Evolutionary conservation across 208 protist species (phyloP), one percentile per base, ranked within the genome.

Genomic region (Crithidia bombi): DNA sequence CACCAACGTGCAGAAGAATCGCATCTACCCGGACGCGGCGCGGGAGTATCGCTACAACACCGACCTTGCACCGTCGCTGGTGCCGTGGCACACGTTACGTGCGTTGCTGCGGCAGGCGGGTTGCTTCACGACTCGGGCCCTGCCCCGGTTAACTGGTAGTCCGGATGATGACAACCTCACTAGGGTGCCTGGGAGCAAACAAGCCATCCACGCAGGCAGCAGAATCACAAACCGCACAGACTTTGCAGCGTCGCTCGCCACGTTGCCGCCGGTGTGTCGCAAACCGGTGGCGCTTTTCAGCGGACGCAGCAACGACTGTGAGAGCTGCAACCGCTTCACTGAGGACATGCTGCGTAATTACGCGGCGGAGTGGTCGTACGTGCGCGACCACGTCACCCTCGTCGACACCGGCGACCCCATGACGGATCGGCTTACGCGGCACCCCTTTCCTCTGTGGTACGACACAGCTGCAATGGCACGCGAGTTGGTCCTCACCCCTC

Each of bases 331-430:
- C 6, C n/a, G 36, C 51, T 65, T 77, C 23, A 38, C 55, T 30
- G 26, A 10, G 7, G 65, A 62, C 23, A 62, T 71, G 30, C 55
- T 68, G 49, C n/a, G 47, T 14, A 25, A 56, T 55, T 77, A 66
- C 46, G 69, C 61, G 21, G 81, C 79, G 10, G 85, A 90, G 64
- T 85, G 83, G 74, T 50, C 63, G 38, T 77, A 78, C 41, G 75
- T 90, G 25, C 74, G 65, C 43, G 68, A 74, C 47, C 70, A 86
- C 54, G 78, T 85, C 49, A 90, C 81, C 17, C 71, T 90, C 46
- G 84, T 90, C 39, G 73, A 75, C 67, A 71, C 70, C 5, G 73
- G 81, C 50, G 66, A 75, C 15, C 68, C 72, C 26, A 68, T 83
- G 66, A 38, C 63, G 49, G 72, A 79, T n/a, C 54, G 73, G 50